phyloP scores from a whole-genome alignment of 768 basidiomycete species.

The Termitomyces heimii region DNA sequence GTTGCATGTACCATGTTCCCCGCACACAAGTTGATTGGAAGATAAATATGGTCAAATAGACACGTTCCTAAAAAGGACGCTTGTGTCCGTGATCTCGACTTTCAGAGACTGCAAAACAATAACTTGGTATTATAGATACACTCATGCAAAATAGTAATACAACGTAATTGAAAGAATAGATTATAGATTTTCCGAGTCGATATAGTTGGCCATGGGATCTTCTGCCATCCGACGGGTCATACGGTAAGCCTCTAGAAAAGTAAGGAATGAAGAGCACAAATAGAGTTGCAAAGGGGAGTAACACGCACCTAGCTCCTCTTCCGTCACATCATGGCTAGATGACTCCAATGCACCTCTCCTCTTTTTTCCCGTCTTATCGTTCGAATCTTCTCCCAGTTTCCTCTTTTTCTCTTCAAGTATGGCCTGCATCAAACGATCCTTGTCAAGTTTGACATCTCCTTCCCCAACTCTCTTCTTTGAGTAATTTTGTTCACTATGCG shows the following conservation, averaged over 20 bases:
- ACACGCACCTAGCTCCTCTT: constrained; percentile 70
- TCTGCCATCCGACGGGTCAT: constrained; percentile 70
- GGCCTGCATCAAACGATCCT: constrained; percentile 62
- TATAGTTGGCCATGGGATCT: constrained; percentile 92
- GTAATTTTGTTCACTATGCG: constrained; percentile 60
- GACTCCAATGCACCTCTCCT: constrained; percentile 42
- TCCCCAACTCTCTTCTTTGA: constrained; percentile 80
- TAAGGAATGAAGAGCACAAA: constrained; percentile 9
- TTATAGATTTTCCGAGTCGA: constrained; percentile 44
- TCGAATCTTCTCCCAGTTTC: constrained; percentile 55
- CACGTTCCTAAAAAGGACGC: not conserved
- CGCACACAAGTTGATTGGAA: not conserved
- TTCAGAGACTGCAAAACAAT: not conserved
- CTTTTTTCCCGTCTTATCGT: constrained; percentile 56
- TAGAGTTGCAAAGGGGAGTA: constrained; percentile 18
- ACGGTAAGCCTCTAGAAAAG: constrained; percentile 79
- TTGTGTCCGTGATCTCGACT: not conserved
- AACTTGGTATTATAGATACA: not conserved
- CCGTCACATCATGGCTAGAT: constrained; percentile 75
- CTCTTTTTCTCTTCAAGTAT: constrained; percentile 78
- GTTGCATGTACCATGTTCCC: not conserved
- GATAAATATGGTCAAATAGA: not conserved
- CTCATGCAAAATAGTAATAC: not conserved
- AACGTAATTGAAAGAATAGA: not conserved
- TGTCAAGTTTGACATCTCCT: constrained; percentile 72